Evolutionary conservation across 352 stramenopile species (phyloP).

Genomic region (Aphanomyces stellatus): DNA sequence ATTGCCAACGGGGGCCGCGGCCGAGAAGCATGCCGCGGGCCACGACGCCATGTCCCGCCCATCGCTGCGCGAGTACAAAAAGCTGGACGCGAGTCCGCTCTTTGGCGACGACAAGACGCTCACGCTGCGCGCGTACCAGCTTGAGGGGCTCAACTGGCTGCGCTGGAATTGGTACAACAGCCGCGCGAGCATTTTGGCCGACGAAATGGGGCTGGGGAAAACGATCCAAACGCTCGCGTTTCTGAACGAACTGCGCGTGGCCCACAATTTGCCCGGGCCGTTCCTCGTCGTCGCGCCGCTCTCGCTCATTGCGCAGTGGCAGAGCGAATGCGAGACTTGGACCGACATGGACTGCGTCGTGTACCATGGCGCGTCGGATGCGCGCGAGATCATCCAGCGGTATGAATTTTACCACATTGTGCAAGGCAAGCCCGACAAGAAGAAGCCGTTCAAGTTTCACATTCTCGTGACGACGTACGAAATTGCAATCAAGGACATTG

Average conservation of each 20-base stretch:
- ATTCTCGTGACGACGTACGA: conserved; percentile 89
- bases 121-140: conserved; percentile 67
- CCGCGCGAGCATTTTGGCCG: conserved; percentile 76
- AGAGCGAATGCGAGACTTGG: conserved; percentile 98
- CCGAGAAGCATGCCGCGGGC: conserved; percentile 44
- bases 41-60: conserved; percentile 27
- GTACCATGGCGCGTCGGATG: conserved; percentile 94
- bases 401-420: conserved; percentile 93
- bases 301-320: conserved; percentile 98
- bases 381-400: conserved; percentile 91
- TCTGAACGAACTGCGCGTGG: conserved; percentile 87
- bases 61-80: conserved; percentile 74
- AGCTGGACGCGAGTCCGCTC: conserved; percentile 62
- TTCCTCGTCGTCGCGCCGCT: conserved; percentile 98
- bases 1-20: conserved; percentile 55
- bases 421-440: conserved; percentile 65
- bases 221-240: conserved; percentile 91
- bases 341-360: conserved; percentile 98
- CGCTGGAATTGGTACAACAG: conserved; percentile 88
- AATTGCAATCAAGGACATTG: conserved; percentile 85
- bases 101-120: conserved; percentile 74
- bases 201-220: conserved; percentile 92
- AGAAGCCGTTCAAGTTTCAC: conserved; percentile 82
- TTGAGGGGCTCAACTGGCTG: conserved; percentile 86
- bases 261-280: conserved; percentile 88